These are phyloP conservation scores for Cyclotella kingstonii DNA, from an alignment of 108 stramenopile species.

Conservation along the genomic window DNA sequence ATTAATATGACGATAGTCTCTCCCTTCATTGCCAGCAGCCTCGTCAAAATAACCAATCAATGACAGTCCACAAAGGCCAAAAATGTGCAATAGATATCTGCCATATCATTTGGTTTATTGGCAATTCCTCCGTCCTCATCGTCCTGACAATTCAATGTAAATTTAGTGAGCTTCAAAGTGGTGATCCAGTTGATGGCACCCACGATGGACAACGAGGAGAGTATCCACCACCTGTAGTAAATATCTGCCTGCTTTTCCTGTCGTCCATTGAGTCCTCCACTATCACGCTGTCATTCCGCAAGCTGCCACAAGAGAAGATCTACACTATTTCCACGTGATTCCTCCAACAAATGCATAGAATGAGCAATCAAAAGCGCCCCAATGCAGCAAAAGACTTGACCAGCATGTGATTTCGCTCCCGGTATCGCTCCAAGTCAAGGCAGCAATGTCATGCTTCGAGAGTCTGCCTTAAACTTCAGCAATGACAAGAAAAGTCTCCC, in stretches of 20 bases:
- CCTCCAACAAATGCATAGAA: conserved; percentile 57
- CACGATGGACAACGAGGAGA: conserved; percentile 87
- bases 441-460: too few species aligned
- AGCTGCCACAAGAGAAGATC: conserved; percentile 98
- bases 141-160: conserved; percentile 96
- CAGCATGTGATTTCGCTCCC: conserved; percentile 97
- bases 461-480: too few species aligned
- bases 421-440: conserved; percentile 93
- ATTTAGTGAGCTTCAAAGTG: conserved; percentile 66
- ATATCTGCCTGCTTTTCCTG: conserved; percentile 99
- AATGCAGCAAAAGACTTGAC: conserved; percentile 96
- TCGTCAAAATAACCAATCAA: conserved; percentile 78
- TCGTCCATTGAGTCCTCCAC: conserved; percentile 95
- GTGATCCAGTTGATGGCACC: conserved; percentile 93
- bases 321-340: conserved; percentile 32
- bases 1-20: conserved; percentile 65
- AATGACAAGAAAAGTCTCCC: too few species aligned
- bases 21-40: conserved; percentile 19
- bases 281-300: conserved; percentile 97
- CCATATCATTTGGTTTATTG: conserved; percentile 93
- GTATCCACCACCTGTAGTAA: conserved; percentile 99
- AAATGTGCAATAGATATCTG: conserved; percentile 98
- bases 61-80: conserved; percentile 91
- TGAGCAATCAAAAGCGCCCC: conserved; percentile 94
- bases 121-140: conserved; percentile 97